Base-by-base conservation (phyloP, 2,329 filamentous ascomycete genomes). In the Fusarium udum region DNA sequence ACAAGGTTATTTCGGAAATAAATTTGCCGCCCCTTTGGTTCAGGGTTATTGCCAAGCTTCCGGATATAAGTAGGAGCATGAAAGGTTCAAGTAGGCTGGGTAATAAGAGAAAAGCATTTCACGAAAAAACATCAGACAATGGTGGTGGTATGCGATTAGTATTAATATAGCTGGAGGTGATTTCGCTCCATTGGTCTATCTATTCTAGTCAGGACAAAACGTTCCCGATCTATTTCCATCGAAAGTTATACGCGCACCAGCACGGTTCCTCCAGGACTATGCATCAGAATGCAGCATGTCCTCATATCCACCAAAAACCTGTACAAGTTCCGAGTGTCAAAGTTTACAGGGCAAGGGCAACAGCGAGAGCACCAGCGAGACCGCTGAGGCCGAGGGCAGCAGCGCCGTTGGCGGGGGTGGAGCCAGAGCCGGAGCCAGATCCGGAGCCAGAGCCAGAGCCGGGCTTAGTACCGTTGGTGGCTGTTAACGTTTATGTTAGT, bases 111-210 rank as follows among this genome's bases (percentile, higher is more conserved):
- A 36, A 51, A 34, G 31, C n/a, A 58, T 53, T 61, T 52, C 61
- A 71, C 46, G 34, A 20, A 20, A n/a, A 14, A 32, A 31, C 14
- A 14, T 16, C n/a, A 46, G 26, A 36, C 42, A 56, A 60, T 51
- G 65, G 61, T 60, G 76, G 65, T 60, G 76, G 64, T 76, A 63
- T 66, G 74, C 66, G 62, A 77, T 77, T 77, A 78, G 61, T 69
- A 77, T 77, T 77, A 78, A 78, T 73, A 64, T 75, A 69, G 61
- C 58, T 55, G 71, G 76, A 77, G 51, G 73, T 67, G 56, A 48
- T 60, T 32, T 52, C 31, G 72, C 75, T 74, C 71, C 74, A 72
- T 68, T 70, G 64, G 63, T 65, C 69, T 73, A 71, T 68, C 73
- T 74, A 62, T 55, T 61, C 66, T 67, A 71, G 66, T 58, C 72